Base-by-base conservation (phyloP, 2,329 filamentous ascomycete genomes). In the Ceratocystis diversiconidia region DNA sequence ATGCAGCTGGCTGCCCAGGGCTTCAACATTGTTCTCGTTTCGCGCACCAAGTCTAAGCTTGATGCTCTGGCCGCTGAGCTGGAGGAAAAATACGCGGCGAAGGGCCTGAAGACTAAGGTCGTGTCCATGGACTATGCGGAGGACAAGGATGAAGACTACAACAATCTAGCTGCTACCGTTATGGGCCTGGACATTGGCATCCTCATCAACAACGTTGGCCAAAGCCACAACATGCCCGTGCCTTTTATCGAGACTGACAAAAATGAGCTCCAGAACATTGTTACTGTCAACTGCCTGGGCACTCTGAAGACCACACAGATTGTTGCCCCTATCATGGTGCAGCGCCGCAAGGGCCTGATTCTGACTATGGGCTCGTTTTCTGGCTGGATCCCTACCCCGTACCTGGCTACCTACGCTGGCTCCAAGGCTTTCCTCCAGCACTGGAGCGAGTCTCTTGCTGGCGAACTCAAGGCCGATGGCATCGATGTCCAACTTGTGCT, bases 391-490 rank as follows among this genome's bases (percentile, higher is more conserved):
- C 94, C 94, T 6, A 96, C 90, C 0, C 92, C 95, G 5, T 85
- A 94, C 65, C 83, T 99, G 57, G 94, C 94, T 12, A 97, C 94
- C 2, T 99, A 99, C 81, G 95, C 90, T 57, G 94, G 94, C 70
- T 94, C 88, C 83, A 99, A 99, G 79, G 92, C 94, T 1, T 99
- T 99, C 82, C 82, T 99, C 61, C 92, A 97, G 77, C 87, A 95
- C 73, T 99, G 94, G 94, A 96, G 89, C 70, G 88, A 85, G 5
- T 86, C 94, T 10, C 82, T 99, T 15, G 89, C 87, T 0, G 83
- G 87, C 15, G 94, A 99, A 76, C 82, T 99, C 36, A 84, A 87
- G 69, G 84, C 86, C 1, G 81, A 89, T 71, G 89, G 90, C 66
- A 85, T 99, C 50, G 87, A 90, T 69, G 91, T 96, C n/a, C 86